Evolutionary conservation across 139 green algal species (phyloP), one percentile per base, ranked within the genome.

Genomic region (Chlamydomonas sp.): DNA sequence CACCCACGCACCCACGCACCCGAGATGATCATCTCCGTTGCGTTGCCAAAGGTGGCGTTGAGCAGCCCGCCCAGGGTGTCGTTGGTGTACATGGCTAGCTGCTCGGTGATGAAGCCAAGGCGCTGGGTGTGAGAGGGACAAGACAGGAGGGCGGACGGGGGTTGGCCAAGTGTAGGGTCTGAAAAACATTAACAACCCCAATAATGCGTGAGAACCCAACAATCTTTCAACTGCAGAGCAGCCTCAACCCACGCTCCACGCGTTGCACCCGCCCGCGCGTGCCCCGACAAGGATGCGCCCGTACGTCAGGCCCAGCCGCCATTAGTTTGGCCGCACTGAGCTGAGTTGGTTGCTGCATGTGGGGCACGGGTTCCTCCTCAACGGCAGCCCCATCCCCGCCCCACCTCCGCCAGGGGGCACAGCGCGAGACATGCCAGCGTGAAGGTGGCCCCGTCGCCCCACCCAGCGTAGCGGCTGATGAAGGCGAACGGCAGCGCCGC

Each of bases 21-120:
- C n/a, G 88, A 92, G 69, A 96, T 94, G 79, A 96, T 96, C 61
- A 96, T 88, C 83, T 96, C 94, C 15, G 94, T 96, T 3, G 93
- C 93, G 18, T 96, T 96, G 16, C 94, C 94, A 91, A 96, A 96
- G 0, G 86, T 95, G 61, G 93, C 94, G 79, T 95, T 96, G 0
- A 96, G 87, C 69, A 96, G 79, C 2, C 92, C 91, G 4, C 92
- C 93, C 64, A 96, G 15, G 7, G 92, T 94, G 90, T 95, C 92
- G 82, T 94, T 96, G 6, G 93, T 96, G 81, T 95, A 95, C 80
- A 91, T 92, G 2, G 94, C 93, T 77, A 96, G 77, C 86, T 96
- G 92, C 89, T 96, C 94, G 1, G 94, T 96, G 58, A 95, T 90
- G 72, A 94, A 95, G 18, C 94, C 94, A 49, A 96, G 89, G 0